These are phyloP conservation scores for Penicillium brasilianum DNA, from an alignment of 2,329 filamentous ascomycete species.

Conservation along the genomic window DNA sequence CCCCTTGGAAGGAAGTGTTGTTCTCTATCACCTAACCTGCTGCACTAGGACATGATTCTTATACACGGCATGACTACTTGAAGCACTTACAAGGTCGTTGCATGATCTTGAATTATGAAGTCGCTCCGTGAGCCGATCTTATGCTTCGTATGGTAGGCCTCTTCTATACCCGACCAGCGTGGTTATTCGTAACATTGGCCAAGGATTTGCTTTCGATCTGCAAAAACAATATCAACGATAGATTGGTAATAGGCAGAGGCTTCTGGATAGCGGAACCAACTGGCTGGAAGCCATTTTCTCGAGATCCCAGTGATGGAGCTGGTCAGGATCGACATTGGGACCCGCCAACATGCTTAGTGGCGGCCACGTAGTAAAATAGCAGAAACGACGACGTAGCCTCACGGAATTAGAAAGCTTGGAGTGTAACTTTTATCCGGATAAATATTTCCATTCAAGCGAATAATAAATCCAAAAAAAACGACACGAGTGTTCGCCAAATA, in stretches of 20 bases:
- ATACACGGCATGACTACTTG: neutral
- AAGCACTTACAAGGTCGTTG: too few species aligned
- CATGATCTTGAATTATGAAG: too few species aligned
- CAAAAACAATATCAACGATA: too few species aligned
- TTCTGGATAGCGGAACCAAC: too few species aligned
- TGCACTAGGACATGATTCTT: neutral
- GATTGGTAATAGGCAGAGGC: too few species aligned
- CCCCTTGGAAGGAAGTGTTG: neutral
- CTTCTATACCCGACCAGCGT: neutral
- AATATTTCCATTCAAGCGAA: conserved; percentile 6
- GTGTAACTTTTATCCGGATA: neutral
- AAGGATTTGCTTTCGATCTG: too few species aligned
- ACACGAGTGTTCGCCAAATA: conserved; percentile 2
- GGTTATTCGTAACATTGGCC: neutral
- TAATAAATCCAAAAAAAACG: conserved; percentile 13
- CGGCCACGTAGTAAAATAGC: too few species aligned
- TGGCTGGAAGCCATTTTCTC: neutral
- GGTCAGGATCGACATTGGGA: neutral
- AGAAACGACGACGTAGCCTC: neutral
- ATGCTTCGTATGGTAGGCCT: neutral
- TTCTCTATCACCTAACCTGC: neutral
- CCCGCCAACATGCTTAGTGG: neutral
- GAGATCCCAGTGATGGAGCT: neutral
- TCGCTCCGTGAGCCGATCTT: neutral
- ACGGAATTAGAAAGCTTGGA: neutral